phyloP scores from a whole-genome alignment of 768 basidiomycete genomes.

The Clitopilus hobsonii region DNA sequence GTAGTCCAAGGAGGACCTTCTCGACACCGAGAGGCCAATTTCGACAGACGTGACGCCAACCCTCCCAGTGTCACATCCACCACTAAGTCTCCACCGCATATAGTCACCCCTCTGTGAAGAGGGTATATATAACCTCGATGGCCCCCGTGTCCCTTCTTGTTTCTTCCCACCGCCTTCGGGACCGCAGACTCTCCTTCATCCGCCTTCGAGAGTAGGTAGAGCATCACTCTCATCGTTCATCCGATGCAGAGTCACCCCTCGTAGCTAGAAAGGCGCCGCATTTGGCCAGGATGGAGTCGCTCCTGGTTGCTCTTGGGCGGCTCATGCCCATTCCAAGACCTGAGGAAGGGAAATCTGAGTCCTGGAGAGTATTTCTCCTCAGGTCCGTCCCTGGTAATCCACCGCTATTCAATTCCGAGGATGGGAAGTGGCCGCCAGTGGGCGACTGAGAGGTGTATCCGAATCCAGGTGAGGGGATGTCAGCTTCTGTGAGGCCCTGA shows the following conservation, averaged over 20 bases:
- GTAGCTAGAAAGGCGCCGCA: constrained; percentile 16
- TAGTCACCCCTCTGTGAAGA: neutral
- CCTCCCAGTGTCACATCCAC: neutral
- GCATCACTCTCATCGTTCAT: constrained; percentile 6
- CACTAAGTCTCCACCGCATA: neutral
- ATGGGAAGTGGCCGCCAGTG: no score
- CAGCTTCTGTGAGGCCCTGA: constrained; percentile 10
- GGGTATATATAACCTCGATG: neutral
- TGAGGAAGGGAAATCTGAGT: neutral
- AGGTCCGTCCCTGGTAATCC: constrained; percentile 7
- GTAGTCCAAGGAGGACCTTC: no score
- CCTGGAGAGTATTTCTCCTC: neutral
- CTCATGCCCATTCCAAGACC: constrained; percentile 4
- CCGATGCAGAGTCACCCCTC: constrained; percentile 7
- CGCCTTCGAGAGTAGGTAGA: no score
- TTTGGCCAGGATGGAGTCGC: constrained; percentile 8
- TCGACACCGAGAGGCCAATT: no score
- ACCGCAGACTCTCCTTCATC: no score
- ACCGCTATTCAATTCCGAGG: constrained; percentile 5
- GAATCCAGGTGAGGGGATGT: constrained; percentile 2
- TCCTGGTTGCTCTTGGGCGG: neutral
- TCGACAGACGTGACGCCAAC: neutral
- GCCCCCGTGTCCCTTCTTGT: neutral
- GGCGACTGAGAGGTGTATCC: no score
- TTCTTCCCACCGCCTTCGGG: no score